Percentiles rank a stretch among this genome's conserved stretches.
Conservation (phyloP, 768 basidiomycete species). For the Tulasnella calospora region DNA sequence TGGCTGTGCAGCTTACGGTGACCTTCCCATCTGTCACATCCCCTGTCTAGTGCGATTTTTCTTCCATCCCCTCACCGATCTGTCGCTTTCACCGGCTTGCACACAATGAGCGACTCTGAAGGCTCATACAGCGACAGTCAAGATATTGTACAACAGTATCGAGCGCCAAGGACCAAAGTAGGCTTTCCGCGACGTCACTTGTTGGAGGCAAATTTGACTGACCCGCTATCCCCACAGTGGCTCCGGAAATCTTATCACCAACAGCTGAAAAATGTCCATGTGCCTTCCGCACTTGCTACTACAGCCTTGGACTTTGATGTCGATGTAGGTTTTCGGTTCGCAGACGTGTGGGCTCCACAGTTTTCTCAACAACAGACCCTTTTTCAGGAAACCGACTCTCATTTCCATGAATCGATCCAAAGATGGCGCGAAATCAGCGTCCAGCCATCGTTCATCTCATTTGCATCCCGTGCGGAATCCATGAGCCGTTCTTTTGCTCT, state of each 20-base stretch:
- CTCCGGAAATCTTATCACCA: slow-evolving; percentile 55
- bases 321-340: slow-evolving; percentile 37
- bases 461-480: slow-evolving; percentile 55
- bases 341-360: neutral
- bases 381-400: slow-evolving; percentile 65
- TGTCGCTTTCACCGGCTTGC: neutral
- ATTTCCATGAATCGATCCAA: slow-evolving; percentile 67
- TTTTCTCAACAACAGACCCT: neutral
- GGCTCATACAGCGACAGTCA: neutral
- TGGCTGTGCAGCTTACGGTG: neutral
- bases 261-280: slow-evolving; percentile 62
- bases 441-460: slow-evolving; percentile 65
- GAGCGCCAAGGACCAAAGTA: neutral
- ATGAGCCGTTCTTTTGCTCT: slow-evolving; percentile 73
- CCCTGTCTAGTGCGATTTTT: neutral
- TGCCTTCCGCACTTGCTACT: slow-evolving; percentile 57
- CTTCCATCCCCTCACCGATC: neutral
- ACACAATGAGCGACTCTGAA: slow-evolving; percentile 8
- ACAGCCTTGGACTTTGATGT: slow-evolving; percentile 56
- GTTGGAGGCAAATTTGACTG: neutral
- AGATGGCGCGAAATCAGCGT: slow-evolving; percentile 80
- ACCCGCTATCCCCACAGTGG: neutral
- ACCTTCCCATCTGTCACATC: neutral
- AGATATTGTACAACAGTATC: neutral
- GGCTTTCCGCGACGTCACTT: neutral